These are phyloP conservation scores for Capsella rubella DNA, from an alignment of 441 rosid genomes.

Conservation along the genomic window DNA sequence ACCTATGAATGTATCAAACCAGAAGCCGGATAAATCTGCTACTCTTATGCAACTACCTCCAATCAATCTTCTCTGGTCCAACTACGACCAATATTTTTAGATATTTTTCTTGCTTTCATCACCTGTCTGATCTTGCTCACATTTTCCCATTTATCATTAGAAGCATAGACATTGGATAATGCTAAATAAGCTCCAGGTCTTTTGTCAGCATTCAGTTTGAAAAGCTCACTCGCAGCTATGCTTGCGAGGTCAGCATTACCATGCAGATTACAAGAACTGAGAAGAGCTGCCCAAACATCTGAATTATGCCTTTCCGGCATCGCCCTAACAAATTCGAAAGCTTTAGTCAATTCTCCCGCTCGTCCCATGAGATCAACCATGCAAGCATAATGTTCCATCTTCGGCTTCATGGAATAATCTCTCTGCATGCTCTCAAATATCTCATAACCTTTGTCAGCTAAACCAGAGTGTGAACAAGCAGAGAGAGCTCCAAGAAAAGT, in stretches of 20 bases:
- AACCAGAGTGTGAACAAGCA: slow-evolving; percentile 87
- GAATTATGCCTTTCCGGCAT: slow-evolving; percentile 76
- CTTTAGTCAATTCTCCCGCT: slow-evolving; percentile 67
- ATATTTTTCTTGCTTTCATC: slow-evolving; percentile 72
- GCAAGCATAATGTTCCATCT: slow-evolving; percentile 93
- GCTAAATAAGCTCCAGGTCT: slow-evolving; percentile 92
- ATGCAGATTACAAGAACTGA: slow-evolving; percentile 76
- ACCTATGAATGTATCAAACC: not conserved
- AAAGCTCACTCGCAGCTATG: slow-evolving; percentile 71
- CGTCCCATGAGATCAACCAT: slow-evolving; percentile 91
- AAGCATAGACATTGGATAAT: slow-evolving; percentile 76
- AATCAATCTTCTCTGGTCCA: slow-evolving; percentile 48
- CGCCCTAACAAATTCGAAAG: slow-evolving; percentile 64
- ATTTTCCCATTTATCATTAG: slow-evolving; percentile 77
- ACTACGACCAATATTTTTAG: slow-evolving; percentile 70
- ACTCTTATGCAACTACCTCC: not conserved
- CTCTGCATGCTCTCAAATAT: slow-evolving; percentile 80
- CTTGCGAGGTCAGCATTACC: slow-evolving; percentile 69
- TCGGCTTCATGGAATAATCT: slow-evolving; percentile 65
- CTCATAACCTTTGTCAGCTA: slow-evolving; percentile 67
- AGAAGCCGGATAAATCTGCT: not conserved
- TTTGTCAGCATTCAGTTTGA: slow-evolving; percentile 62
- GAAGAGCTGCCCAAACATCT: slow-evolving; percentile 94
- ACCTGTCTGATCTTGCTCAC: slow-evolving; percentile 70
- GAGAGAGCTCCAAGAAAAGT: slow-evolving; percentile 86